Evolutionary conservation across 1,284 basidiomycete genomes (phyloP).

Genomic region (Leccinum insigne): DNA sequence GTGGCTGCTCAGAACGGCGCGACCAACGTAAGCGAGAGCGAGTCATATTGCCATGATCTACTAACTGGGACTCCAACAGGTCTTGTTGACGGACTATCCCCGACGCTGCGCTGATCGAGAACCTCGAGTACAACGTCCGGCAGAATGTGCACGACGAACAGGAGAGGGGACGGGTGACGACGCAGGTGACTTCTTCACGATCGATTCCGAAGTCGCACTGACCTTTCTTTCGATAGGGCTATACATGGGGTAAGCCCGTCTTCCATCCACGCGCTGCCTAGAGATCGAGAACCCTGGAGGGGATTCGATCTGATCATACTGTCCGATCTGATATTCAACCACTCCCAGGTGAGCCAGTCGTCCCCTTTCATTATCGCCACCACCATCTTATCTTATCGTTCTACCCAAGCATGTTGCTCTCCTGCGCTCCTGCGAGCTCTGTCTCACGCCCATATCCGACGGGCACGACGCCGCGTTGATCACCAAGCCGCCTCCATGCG

Average conservation of each 20-base stretch:
- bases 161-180: constrained; percentile 36
- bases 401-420: constrained; percentile 75
- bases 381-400: background rate
- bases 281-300: constrained; percentile 17
- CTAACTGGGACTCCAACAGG: constrained; percentile 38
- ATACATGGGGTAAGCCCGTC: constrained; percentile 86
- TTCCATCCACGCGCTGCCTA: constrained; percentile 45
- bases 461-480: background rate
- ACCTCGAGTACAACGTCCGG: constrained; percentile 72
- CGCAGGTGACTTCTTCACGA: constrained; percentile 45
- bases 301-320: constrained; percentile 85
- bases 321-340: constrained; percentile 92
- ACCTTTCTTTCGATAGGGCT: constrained; percentile 55
- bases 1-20: constrained; percentile 73
- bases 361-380: background rate
- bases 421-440: constrained; percentile 70
- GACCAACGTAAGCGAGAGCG: constrained; percentile 41
- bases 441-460: constrained; percentile 27
- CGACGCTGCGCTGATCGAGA: constrained; percentile 77
- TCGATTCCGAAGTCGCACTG: background rate
- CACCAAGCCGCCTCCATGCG: constrained; percentile 43
- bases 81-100: constrained; percentile 92
- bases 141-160: constrained; percentile 48
- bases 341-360: constrained; percentile 60
- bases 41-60: background rate